Evolutionary conservation across 179 eudicot species (phyloP), one percentile per base, ranked within the genome.

Genomic region (Patellifolia procumbens): DNA sequence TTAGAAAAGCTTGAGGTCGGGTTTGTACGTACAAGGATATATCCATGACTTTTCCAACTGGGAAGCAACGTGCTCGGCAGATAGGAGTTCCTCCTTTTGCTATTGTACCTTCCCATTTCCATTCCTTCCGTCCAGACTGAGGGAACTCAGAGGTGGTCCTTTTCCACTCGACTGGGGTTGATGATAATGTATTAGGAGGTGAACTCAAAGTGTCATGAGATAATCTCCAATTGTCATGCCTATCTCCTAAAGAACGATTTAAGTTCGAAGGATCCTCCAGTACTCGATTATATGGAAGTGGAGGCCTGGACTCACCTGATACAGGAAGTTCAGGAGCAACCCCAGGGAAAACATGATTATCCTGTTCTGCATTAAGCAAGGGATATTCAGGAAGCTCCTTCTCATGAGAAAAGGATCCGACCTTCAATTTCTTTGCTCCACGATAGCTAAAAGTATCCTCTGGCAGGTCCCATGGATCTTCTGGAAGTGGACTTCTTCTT

Each of bases 101-200:
- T 79, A 92, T 88, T 34, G 86, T 88, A 52, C 97, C 97, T 83
- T 92, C 96, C 97, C 97, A 92, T 80, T 86, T 92, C 97, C 97
- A 92, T 66, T 73, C 74, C 72, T 70, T 83, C 49, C 60, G 35
- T 74, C 91, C 77, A 13, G 82, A 77, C 37, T 68, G 82, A 60
- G 81, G 87, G 52, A 77, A 74, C 76, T 90, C 92, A 37, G 88
- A 83, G 49, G 86, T 80, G 37, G 51, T 80, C 74, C 82, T 84
- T 79, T 84, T 86, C 84, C 80, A 73, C 60, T 86, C 91, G 59
- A 72, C 78, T 46, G 76, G 75, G 12, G 68, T 74, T 70, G 83
- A 56, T 72, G 88, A 83, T 58, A 83, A 69, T 37, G 88, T 62
- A 73, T 78, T 79, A 78, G 81, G 80, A 76, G 84, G 81, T 16